Evolutionary conservation across 2,329 filamentous ascomycete species (phyloP).

Genomic region (Phialocephala sp.): DNA sequence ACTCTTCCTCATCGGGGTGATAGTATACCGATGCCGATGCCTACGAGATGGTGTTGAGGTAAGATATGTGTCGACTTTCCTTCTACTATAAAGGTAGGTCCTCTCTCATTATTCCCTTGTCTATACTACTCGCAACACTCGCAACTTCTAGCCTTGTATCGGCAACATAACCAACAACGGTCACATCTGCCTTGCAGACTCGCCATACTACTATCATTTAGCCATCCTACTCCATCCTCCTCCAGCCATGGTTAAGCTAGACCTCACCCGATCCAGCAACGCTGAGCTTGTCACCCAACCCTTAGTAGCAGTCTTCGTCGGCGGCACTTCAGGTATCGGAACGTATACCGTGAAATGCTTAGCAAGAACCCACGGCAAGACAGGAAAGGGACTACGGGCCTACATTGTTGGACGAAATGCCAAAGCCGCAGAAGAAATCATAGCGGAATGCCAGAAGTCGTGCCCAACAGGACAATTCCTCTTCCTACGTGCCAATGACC

Average conservation of each 20-base stretch:
- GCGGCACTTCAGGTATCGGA: slow-evolving; percentile 23
- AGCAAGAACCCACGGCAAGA: slow-evolving; percentile 11
- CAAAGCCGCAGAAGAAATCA: slow-evolving; percentile 38
- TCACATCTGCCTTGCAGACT: neutral
- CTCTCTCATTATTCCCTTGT: neutral
- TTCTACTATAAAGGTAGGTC: slow-evolving; percentile 2
- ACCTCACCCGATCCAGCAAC: slow-evolving; percentile 13
- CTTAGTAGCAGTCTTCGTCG: slow-evolving; percentile 26
- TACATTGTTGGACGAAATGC: slow-evolving; percentile 43
- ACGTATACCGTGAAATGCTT: slow-evolving; percentile 12
- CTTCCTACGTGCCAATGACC: slow-evolving; percentile 42
- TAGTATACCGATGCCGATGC: too few relatives aligned
- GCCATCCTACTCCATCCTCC: neutral
- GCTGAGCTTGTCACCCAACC: slow-evolving; percentile 16
- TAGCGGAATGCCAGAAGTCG: slow-evolving; percentile 39
- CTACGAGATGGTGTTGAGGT: neutral
- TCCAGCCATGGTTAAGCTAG: slow-evolving; percentile 17
- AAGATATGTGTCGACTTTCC: neutral
- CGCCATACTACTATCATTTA: neutral
- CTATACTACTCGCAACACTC: neutral
- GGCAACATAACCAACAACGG: neutral
- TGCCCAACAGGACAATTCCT: slow-evolving; percentile 43
- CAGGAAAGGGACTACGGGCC: slow-evolving; percentile 39
- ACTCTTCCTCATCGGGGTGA: too few relatives aligned
- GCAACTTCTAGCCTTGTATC: neutral